Evolutionary conservation across 352 stramenopile species (phyloP), one percentile per base, ranked within the genome.

Genomic region (Phytopythium aichiense): DNA sequence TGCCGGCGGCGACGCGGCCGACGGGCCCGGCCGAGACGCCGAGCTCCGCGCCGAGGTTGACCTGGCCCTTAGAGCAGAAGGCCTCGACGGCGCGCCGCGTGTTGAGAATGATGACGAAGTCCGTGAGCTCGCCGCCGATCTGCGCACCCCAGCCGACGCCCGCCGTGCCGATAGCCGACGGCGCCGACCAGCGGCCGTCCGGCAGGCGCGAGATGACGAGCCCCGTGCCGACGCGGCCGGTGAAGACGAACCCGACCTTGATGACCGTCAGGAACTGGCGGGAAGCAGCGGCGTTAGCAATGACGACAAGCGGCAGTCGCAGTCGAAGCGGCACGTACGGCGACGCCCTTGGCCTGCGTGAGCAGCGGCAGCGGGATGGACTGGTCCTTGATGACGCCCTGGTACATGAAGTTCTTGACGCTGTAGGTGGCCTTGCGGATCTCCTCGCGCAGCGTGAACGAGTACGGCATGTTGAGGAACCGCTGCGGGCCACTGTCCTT

Each of bases 91-190:
- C 84, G 46, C 81, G 73, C 56, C 86, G 80, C 7, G 90, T 96
- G 77, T 98, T 98, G 57, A 99, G 86, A 48, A 98, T 89, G 60
- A 98, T 90, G 35, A 99, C 80, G 60, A 98, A 91, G 68, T 98
- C 91, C 35, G 93, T 98, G 23, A 98, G 76, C 61, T 98, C 91
- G 30, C 83, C 94, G 58, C 95, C 95, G 42, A 97, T 84, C 66
- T 98, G 82, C 18, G 91, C 81, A 1, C 95, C 95, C 84, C 87
- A 98, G 43, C 91, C 85, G 15, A 94, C 68, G 40, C 94, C 94
- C 5, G 83, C 88, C 33, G 95, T 92, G 48, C 84, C 95, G 61
- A 99, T 98, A 11, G 95, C 94, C 11, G 92, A 98, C 18, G 97
- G 97, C 37, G 96, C 94, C 23, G 91, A 98, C 96, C 97, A 99